phyloP scores from a whole-genome alignment of 2,329 filamentous ascomycete genomes.

The Capronia epimyces region DNA sequence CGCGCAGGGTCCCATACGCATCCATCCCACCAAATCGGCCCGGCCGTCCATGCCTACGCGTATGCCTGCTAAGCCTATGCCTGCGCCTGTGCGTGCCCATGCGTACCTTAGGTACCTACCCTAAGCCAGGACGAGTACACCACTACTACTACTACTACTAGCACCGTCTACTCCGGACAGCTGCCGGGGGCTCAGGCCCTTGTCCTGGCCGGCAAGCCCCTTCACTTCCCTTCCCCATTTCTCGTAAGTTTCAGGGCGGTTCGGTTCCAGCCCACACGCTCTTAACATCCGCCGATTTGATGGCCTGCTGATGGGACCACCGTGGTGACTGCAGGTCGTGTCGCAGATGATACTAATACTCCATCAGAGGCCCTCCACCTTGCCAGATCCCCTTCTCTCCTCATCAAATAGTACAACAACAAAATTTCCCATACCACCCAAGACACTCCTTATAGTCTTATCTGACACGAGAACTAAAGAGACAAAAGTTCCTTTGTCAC shows the following conservation, averaged over 20 bases:
- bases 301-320: neutral
- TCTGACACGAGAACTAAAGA: neutral
- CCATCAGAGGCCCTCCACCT: constrained; percentile 14
- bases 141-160: too few species aligned
- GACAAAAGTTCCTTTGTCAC: neutral
- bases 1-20: neutral
- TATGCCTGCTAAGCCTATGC: neutral
- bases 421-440: neutral
- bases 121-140: too few species aligned
- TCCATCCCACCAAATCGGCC: neutral
- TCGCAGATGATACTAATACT: constrained; percentile 20
- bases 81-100: neutral
- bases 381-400: constrained; percentile 1
- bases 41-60: neutral
- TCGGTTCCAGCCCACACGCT: neutral
- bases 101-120: neutral
- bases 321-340: constrained; percentile 1
- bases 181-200: neutral
- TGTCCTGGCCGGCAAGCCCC: neutral
- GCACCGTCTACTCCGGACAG: neutral
- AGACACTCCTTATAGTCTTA: neutral
- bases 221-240: neutral
- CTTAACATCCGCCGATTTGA: neutral
- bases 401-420: neutral
- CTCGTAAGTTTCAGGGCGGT: neutral